Evolutionary conservation across 371 early-diverging fungal species (phyloP).

Genomic region (Nematocida major): DNA sequence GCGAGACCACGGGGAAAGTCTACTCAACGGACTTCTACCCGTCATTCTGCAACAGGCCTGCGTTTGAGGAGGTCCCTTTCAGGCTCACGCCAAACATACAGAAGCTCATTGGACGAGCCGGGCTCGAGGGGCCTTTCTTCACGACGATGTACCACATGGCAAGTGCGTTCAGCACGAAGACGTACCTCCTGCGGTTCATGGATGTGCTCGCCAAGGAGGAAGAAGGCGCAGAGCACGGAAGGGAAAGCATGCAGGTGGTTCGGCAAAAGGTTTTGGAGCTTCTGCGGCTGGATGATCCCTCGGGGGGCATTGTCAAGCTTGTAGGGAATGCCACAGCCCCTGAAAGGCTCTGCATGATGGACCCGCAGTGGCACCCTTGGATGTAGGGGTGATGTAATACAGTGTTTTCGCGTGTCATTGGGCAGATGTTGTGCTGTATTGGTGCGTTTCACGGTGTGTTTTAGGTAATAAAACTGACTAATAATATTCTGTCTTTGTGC

Average conservation of each 20-base stretch:
- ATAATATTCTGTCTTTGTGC: neutral
- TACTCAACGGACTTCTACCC: conserved; percentile 40
- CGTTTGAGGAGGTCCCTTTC: conserved; percentile 30
- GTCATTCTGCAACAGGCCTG: conserved; percentile 21
- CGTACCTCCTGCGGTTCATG: conserved; percentile 25
- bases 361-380: conserved; percentile 57
- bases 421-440: no score
- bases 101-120: conserved; percentile 50
- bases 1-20: conserved; percentile 25
- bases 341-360: conserved; percentile 51
- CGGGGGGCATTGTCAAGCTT: conserved; percentile 28
- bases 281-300: neutral
- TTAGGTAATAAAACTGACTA: conserved; percentile 14
- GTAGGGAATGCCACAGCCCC: conserved; percentile 43
- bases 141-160: conserved; percentile 52
- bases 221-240: conserved; percentile 12
- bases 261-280: conserved; percentile 35
- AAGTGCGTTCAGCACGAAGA: conserved; percentile 15
- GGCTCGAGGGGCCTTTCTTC: conserved; percentile 56
- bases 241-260: conserved; percentile 3
- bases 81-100: conserved; percentile 58
- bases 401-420: no score
- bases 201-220: conserved; percentile 41
- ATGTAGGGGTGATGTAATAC: no score
- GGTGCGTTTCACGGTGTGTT: neutral